Conservation (phyloP, 352 stramenopile species). For the Pythium insidiosum region DNA sequence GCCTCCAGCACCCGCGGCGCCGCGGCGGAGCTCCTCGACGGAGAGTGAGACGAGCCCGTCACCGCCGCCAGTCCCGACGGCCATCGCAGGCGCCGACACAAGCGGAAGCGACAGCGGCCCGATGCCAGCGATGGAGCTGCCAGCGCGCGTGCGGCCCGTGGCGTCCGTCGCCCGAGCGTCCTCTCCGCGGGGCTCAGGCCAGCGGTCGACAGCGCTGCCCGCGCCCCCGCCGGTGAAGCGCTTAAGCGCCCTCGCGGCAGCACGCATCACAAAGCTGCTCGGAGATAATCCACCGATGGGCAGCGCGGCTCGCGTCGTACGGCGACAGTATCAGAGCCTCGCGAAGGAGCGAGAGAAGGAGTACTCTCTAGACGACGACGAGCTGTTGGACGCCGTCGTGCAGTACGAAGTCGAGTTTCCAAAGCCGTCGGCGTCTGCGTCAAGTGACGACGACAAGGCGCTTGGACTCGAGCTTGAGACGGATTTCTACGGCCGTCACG, state of each 20-base stretch:
- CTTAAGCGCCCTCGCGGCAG: slow-evolving; percentile 6
- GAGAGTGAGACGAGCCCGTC: not conserved
- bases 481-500: slow-evolving; percentile 44
- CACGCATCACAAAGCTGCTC: slow-evolving; percentile 20
- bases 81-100: not conserved
- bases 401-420: slow-evolving; percentile 53
- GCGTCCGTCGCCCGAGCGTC: no score
- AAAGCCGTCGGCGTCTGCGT: not conserved
- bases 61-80: not conserved
- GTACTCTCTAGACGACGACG: slow-evolving; percentile 16
- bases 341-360: slow-evolving; percentile 20
- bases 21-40: not conserved
- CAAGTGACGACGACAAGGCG: slow-evolving; percentile 5
- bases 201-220: not conserved
- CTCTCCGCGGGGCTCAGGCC: not conserved
- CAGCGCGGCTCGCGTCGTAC: slow-evolving; percentile 25
- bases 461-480: slow-evolving; percentile 51
- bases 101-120: not conserved
- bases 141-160: not conserved
- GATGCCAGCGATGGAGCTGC: no score
- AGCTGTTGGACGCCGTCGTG: slow-evolving; percentile 26
- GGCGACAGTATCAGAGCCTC: slow-evolving; percentile 33
- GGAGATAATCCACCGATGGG: slow-evolving; percentile 27
- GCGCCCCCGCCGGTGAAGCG: slow-evolving; percentile 2
- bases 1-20: not conserved